These are phyloP conservation scores for Monosporascus cannonballus DNA, from an alignment of 2,329 filamentous ascomycete genomes.

Conservation along the genomic window DNA sequence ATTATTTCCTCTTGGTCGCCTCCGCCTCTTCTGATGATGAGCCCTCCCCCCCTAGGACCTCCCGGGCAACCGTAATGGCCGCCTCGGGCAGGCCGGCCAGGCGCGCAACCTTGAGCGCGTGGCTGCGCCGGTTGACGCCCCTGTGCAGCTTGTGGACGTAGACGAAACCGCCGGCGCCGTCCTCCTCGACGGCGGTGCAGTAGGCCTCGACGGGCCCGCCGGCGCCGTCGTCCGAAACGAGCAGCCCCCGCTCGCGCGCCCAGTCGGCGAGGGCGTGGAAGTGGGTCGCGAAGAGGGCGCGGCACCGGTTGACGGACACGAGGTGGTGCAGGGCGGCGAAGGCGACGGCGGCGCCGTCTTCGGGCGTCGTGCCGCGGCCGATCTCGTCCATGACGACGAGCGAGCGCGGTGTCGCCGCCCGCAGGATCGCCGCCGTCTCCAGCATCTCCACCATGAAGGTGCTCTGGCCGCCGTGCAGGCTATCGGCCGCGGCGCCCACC, in stretches of 20 bases:
- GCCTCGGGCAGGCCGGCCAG: slow-evolving; percentile 74
- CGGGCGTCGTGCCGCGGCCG: slow-evolving; percentile 86
- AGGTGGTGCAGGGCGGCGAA: slow-evolving; percentile 86
- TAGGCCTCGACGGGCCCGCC: slow-evolving; percentile 59
- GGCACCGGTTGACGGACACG: slow-evolving; percentile 67
- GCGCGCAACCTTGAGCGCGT: slow-evolving; percentile 90
- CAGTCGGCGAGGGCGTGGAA: slow-evolving; percentile 83
- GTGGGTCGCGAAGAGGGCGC: slow-evolving; percentile 89
- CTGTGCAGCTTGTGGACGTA: slow-evolving; percentile 78
- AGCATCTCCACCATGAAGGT: slow-evolving; percentile 99
- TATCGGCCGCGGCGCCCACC: slow-evolving; percentile 88
- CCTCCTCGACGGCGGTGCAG: slow-evolving; percentile 85
- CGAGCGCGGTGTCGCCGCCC: slow-evolving; percentile 72
- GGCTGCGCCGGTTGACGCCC: slow-evolving; percentile 80
- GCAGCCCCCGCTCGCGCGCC: slow-evolving; percentile 47
- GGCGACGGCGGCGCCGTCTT: slow-evolving; percentile 84
- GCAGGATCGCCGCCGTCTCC: slow-evolving; percentile 86
- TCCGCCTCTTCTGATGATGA: not conserved
- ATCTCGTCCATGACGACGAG: slow-evolving; percentile 99
- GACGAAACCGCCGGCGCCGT: slow-evolving; percentile 63
- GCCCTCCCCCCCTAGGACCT: slow-evolving; percentile 38
- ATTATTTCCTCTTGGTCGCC: not conserved
- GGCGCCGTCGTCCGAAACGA: slow-evolving; percentile 13
- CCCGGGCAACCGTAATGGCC: slow-evolving; percentile 62
- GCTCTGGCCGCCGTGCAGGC: slow-evolving; percentile 88